These are phyloP conservation scores for Cercophora samala DNA, from an alignment of 495 filamentous ascomycete genomes.

Conservation along the genomic window DNA sequence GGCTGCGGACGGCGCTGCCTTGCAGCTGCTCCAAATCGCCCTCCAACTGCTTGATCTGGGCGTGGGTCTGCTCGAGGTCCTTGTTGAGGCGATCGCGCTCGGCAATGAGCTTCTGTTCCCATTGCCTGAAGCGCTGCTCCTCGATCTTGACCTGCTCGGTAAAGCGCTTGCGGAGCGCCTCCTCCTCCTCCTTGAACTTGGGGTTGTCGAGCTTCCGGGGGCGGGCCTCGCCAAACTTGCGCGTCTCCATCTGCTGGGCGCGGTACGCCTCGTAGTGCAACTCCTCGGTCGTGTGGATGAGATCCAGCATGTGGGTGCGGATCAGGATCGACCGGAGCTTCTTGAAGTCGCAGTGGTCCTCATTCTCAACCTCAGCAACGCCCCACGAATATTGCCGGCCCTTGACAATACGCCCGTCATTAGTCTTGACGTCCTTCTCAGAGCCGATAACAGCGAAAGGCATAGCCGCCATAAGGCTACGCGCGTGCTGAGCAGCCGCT, in stretches of 20 bases:
- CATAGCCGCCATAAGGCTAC: constrained; percentile 92
- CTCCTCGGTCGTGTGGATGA: constrained; percentile 99
- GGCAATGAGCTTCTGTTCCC: constrained; percentile 99
- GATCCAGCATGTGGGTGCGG: constrained; percentile 99
- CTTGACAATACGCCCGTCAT: constrained; percentile 93
- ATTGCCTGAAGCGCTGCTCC: constrained; percentile 96
- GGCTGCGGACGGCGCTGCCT: constrained; percentile 85
- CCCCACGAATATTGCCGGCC: constrained; percentile 99
- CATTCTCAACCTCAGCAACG: constrained; percentile 98
- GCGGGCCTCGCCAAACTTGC: constrained; percentile 96
- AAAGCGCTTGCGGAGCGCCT: constrained; percentile 95
- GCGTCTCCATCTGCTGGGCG: constrained; percentile 98
- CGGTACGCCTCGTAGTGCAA: constrained; percentile 98
- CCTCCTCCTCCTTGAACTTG: constrained; percentile 99
- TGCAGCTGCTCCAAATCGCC: constrained; percentile 89
- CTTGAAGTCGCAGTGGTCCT: constrained; percentile 99
- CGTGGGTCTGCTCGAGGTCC: constrained; percentile 95
- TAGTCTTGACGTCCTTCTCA: constrained; percentile 97
- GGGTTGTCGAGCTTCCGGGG: constrained; percentile 98
- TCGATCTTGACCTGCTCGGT: constrained; percentile 99
- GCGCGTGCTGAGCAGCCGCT: constrained; percentile 86
- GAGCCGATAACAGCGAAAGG: constrained; percentile 98
- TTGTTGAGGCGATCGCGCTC: constrained; percentile 99
- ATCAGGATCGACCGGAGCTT: constrained; percentile 98
- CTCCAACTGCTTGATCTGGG: constrained; percentile 95